Base-by-base conservation (phyloP, 306 rosid genomes). In the Glycine soja region DNA sequence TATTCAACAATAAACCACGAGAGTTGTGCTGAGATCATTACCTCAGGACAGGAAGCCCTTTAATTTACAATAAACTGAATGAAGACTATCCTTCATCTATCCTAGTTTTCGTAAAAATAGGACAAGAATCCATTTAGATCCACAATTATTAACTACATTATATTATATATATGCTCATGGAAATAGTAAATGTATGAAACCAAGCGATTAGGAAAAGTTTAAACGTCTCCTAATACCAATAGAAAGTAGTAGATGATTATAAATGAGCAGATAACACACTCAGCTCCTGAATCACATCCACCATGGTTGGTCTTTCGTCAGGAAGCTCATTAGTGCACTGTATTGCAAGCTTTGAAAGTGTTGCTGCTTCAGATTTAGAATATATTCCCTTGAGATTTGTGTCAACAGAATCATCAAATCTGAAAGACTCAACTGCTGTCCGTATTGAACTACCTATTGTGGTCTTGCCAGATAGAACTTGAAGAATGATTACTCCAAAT, bases 401-500 rank as follows among this genome's bases (percentile, higher is more conserved):
- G 81, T 95, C 94, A 0, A 95, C 80, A 14, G 89, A 87, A 64
- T 88, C 97, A 58, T 91, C 93, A 64, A 87, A 83, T 77, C 72
- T 84, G 56, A 74, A 53, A 57, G 88, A 85, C 67, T 90, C 89
- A 57, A 93, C 83, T 7, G 90, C 91, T 64, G 43, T 62, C 10
- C 90, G 78, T 63, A 90, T 90, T 11, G 90, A 91, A 84, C 72
- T 83, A 2, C 88, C 80, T 63, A 95, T 84, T 16, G 70, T 84
- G 3, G 63, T 83, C 71, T 84, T 90, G 69, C 99, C 98, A 0
- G 94, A 89, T 15, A 91, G 76, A 70, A 95, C 90, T 85, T 93
- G 99, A 76, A 93, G 94, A 48, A 93, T 83, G 11, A 95, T 90
- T 64, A 95, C 90, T 64, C 99, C 99, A 34, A 93, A 95, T 19